Conservation (phyloP, 1,139 yeast genomes). For the Pichia sp. region DNA sequence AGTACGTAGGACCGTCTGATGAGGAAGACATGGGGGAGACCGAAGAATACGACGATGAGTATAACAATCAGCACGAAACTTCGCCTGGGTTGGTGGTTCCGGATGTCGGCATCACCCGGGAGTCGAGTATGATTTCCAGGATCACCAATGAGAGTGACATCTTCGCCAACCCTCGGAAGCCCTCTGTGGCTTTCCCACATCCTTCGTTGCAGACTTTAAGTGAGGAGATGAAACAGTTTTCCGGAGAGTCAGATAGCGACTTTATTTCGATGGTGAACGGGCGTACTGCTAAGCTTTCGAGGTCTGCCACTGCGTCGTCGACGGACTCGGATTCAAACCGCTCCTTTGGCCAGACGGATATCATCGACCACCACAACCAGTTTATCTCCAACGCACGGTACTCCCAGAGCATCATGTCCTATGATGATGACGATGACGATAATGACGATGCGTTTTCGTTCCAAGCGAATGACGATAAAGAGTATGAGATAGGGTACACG, state of each 20-base stretch:
- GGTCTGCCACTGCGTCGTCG: constrained; percentile 2
- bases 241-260: constrained; percentile 4
- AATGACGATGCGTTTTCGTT: constrained; percentile 24
- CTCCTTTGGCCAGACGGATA: neutral
- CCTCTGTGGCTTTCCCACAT: constrained; percentile 6
- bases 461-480: constrained; percentile 22
- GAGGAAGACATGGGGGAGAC: constrained; percentile 12
- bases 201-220: constrained; percentile 12
- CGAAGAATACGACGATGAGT: constrained; percentile 14
- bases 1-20: constrained; percentile 1
- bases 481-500: constrained; percentile 11
- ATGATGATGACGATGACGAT: constrained; percentile 14
- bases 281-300: constrained; percentile 1
- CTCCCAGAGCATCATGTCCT: constrained; percentile 14
- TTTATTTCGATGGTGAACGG: constrained; percentile 1
- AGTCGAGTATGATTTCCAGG: constrained; percentile 17
- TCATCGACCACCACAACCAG: constrained; percentile 10
- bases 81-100: constrained; percentile 13
- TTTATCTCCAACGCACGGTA: constrained; percentile 16
- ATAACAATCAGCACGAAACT: constrained; percentile 2
- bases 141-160: constrained; percentile 16
- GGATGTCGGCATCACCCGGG: constrained; percentile 16
- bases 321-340: constrained; percentile 6
- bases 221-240: constrained; percentile 8
- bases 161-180: constrained; percentile 9